Evolutionary conservation across 805 yeast genomes (phyloP), one percentile per base, ranked within the genome.

Genomic region (Metschnikowia sp.): DNA sequence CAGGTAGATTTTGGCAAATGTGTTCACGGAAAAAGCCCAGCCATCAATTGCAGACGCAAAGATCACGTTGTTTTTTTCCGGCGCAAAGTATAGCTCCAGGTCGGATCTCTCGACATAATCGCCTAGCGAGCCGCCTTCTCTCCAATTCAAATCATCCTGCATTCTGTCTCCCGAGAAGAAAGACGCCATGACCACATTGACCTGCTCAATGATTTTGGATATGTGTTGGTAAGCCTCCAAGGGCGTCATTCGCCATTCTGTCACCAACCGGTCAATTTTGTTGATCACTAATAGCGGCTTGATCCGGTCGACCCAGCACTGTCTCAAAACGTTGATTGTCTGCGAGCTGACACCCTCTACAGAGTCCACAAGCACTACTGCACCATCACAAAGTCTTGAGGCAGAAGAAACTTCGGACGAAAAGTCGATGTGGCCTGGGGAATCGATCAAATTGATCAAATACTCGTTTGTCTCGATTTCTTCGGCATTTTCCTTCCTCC

Each of bases 351-450:
- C 98, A 26, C 99, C 99, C 69, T 94, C 99, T 2, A 94, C 97
- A 3, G 88, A 97, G 65, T 94, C 99, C 2, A 94, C 96, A 12
- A 94, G 71, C 0, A 94, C 95, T 3, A 94, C 86, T 0, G 98
- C 97, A 39, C 98, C 98, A 63, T 94, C 99, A 70, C 98, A 94
- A 38, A 94, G 72, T 59, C 99, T 76, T 1, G 98, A 90, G 1
- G 98, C 96, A 0, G 97, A 88, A 28, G 96, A 88, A 0, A 94
- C 99, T 62, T 94, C 99, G 10, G 95, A 86, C 1, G 96, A 86
- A 64, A 94, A 94, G 68, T 94, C 99, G 50, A 94, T 89, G 60
- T 94, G 99, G n/a, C 99, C 99, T 0, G 99, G 99, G 0, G 98
- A 92, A 66, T 94, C 99, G 48, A 94, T 92, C 58, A 94, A 76